Evolutionary conservation across 1,284 basidiomycete species (phyloP).

Genomic region (Pseudomicrostroma phylloplanum): DNA sequence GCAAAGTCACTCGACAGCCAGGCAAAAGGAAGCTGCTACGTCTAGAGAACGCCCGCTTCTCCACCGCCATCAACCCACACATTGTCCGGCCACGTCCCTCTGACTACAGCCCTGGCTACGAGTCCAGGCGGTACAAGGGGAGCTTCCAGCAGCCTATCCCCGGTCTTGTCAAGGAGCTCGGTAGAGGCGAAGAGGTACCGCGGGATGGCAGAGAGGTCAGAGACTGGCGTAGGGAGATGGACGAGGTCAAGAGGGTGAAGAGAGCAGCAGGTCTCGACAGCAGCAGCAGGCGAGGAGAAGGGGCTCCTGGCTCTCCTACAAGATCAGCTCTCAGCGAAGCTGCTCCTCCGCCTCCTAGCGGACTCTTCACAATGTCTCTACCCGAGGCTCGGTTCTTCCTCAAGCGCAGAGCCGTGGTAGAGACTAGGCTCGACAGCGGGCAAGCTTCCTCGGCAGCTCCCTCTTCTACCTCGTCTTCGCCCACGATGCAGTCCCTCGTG

Average conservation of each 20-base stretch:
- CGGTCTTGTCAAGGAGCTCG: background rate
- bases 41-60: background rate
- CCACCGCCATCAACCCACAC: conserved; percentile 3
- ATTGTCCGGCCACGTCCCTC: background rate
- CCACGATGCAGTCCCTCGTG: conserved; percentile 26
- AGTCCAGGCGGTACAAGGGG: background rate
- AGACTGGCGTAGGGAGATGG: conserved; percentile 1
- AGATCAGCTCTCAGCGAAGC: conserved; percentile 14
- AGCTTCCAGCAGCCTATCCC: conserved; percentile 1
- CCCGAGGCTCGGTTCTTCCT: conserved; percentile 33
- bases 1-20: conserved; percentile 9
- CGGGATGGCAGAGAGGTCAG: background rate
- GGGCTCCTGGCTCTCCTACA: conserved; percentile 2
- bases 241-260: conserved; percentile 3
- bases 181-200: background rate
- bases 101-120: background rate
- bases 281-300: conserved; percentile 8
- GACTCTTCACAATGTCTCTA: conserved; percentile 32
- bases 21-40: conserved; percentile 3
- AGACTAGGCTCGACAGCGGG: conserved; percentile 14
- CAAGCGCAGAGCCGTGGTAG: conserved; percentile 18
- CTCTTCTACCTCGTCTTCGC: background rate
- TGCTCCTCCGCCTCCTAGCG: conserved; percentile 17
- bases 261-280: background rate
- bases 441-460: conserved; percentile 15